phyloP scores from a whole-genome alignment of 345 rosid genomes.

The Bruguiera gymnorhiza region DNA sequence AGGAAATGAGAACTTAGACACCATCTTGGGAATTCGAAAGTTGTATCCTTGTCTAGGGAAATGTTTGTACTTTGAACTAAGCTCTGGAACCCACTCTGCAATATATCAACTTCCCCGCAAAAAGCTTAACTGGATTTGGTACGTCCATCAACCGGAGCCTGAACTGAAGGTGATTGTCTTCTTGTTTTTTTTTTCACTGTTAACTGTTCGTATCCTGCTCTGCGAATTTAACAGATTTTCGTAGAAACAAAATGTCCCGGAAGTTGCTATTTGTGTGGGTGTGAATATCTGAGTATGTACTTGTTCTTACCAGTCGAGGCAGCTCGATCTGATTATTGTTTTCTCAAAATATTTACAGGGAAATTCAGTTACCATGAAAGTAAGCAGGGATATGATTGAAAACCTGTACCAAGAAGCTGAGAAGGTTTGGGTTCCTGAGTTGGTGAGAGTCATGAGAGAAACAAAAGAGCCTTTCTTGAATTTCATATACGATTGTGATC shows the following conservation, averaged over 20 bases:
- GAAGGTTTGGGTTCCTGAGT: slow-evolving; percentile 59
- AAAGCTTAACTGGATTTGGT: slow-evolving; percentile 79
- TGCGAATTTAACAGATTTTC: too few species aligned
- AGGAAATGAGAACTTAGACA: slow-evolving; percentile 47
- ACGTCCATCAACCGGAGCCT: slow-evolving; percentile 68
- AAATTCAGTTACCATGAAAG: slow-evolving; percentile 66
- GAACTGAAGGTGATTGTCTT: slow-evolving; percentile 45
- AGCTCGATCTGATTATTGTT: not conserved
- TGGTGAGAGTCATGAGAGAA: slow-evolving; percentile 53
- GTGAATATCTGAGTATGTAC: too few species aligned
- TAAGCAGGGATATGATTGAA: slow-evolving; percentile 48
- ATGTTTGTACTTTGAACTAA: slow-evolving; percentile 62
- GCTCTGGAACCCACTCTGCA: slow-evolving; percentile 44
- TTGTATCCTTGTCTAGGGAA: slow-evolving; percentile 65
- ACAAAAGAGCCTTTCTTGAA: slow-evolving; percentile 82
- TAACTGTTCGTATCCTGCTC: not conserved
- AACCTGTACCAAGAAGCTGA: slow-evolving; percentile 63
- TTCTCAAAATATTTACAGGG: slow-evolving; percentile 30
- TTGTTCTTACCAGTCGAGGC: too few species aligned
- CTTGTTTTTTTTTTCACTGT: not conserved
- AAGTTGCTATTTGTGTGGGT: too few species aligned
- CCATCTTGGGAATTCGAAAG: slow-evolving; percentile 37
- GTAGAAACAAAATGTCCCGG: too few species aligned
- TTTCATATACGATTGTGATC: slow-evolving; percentile 68
- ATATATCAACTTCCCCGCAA: slow-evolving; percentile 56